Evolutionary conservation across 2,329 filamentous ascomycete species (phyloP), one percentile per base, ranked within the genome.

Genomic region (Ustulina deusta): DNA sequence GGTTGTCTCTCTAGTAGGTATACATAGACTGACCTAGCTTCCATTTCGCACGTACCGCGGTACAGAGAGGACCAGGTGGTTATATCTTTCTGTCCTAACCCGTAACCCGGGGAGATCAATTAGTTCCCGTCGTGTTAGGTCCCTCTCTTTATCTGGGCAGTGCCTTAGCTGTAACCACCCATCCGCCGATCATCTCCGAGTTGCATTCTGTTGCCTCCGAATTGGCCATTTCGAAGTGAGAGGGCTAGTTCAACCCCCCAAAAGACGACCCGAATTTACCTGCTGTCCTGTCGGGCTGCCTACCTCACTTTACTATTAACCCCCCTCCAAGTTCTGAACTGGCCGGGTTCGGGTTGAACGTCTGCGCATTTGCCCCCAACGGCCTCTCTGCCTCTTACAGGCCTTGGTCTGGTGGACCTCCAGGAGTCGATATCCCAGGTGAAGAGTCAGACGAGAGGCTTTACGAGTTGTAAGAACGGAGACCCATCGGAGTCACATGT

Each of bases 11-110:
- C 27, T 52, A 52, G 9, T 15, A 40, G 9, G 9, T 40, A 15
- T 15, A 7, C 38, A 44, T 15, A 13, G n/a, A n/a, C n/a, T n/a
- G n/a, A n/a, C n/a, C n/a, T 32, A 66, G 61, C 65, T 68, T 65
- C 52, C 42, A 58, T 54, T 54, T 58, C 54, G 27, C 42, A 51
- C 34, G 25, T 38, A 42, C 36, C 7, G 25, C 46, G 46, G 15
- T 49, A 48, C 52, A 15, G 10, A 17, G n/a, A 25, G 34, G 32
- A 25, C 36, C 40, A 15, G 32, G 5, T 46, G 6, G 34, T 13
- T 34, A 25, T 42, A 38, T 51, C 38, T 48, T 20, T 44, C 51
- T 25, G 7, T 20, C 13, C 56, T 46, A 44, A 42, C 54, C 32
- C 17, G n/a, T 46, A 44, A 42, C 54, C 32, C 17, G n/a, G 38